phyloP scores from a whole-genome alignment of 148 eudicot genomes.

The Oxyria digyna region DNA sequence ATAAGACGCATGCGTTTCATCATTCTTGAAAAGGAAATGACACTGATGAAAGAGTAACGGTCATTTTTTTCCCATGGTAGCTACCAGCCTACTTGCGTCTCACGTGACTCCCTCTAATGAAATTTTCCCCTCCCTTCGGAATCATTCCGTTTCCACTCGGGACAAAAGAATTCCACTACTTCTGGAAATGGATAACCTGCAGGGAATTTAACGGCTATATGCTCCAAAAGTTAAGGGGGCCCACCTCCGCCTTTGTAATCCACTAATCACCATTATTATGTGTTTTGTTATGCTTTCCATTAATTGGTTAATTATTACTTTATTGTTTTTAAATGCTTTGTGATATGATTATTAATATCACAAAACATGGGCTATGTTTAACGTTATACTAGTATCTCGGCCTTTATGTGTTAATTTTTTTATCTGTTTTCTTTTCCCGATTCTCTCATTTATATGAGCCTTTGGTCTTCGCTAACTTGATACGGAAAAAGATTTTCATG shows the following conservation, averaged over 20 bases:
- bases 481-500: no score
- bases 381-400: no score
- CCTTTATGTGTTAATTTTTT: no score
- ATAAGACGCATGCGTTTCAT: not conserved
- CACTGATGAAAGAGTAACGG: constrained; percentile 1
- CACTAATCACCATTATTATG: not conserved
- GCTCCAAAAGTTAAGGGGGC: not conserved
- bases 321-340: not conserved
- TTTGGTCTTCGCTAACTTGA: no score
- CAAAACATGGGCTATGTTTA: not conserved
- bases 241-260: not conserved
- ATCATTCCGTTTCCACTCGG: not conserved
- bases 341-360: not conserved
- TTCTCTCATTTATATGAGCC: no score
- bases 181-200: not conserved
- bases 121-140: not conserved
- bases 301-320: not conserved
- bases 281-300: not conserved
- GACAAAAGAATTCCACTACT: not conserved
- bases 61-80: not conserved
- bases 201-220: not conserved
- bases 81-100: not conserved
- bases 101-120: constrained; percentile 3
- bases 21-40: not conserved
- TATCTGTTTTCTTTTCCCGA: no score